Evolutionary conservation across 2,329 filamentous ascomycete species (phyloP).

Genomic region (Ilyonectria sp.): DNA sequence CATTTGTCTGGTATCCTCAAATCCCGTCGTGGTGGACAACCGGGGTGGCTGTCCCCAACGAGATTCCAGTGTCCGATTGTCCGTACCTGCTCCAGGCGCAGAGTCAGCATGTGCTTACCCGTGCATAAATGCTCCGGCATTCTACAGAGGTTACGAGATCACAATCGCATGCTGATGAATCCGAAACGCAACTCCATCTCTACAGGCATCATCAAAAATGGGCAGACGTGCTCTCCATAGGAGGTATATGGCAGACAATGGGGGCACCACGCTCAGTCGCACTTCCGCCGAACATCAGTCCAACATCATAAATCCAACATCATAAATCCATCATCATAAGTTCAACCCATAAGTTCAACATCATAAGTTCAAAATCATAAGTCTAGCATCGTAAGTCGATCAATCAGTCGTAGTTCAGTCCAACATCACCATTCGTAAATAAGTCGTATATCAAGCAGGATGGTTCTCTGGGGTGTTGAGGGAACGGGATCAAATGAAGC

Average conservation of each 20-base stretch:
- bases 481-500: slow-evolving; percentile 34
- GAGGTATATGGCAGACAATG: background rate
- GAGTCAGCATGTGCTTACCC: background rate
- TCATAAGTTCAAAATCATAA: background rate
- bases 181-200: background rate
- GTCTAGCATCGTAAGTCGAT: too few species aligned
- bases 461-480: slow-evolving; percentile 1
- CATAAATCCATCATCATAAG: too few species aligned
- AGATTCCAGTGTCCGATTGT: background rate
- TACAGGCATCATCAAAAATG: background rate
- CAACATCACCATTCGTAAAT: background rate
- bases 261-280: background rate
- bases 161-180: background rate
- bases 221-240: background rate
- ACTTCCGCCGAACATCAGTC: slow-evolving; percentile 4
- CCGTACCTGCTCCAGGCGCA: background rate
- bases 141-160: background rate
- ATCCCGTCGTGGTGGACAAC: background rate
- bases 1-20: slow-evolving; percentile 21
- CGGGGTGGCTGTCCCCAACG: background rate
- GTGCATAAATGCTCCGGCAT: background rate
- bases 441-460: slow-evolving; percentile 6
- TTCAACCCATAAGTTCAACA: background rate
- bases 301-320: background rate
- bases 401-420: too few species aligned